Evolutionary conservation across 73 alveolate genomes (phyloP).

Genomic region (Tetrahymena thermophila): DNA sequence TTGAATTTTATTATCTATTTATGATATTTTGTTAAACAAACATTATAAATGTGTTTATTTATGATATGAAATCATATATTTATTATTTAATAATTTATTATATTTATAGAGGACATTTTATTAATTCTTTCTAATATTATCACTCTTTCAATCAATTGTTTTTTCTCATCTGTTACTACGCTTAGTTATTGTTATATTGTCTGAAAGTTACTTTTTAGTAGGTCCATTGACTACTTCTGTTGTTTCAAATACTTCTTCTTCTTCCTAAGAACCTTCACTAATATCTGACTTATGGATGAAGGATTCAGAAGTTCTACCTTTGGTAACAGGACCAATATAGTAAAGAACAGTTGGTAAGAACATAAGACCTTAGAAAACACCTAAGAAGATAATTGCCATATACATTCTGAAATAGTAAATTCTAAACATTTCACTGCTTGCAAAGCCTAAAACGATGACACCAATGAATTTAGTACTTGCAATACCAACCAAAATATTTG

Average conservation of each 20-base stretch:
- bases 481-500: slow-evolving; percentile 84
- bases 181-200: neutral
- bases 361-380: slow-evolving; percentile 67
- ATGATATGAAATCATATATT: neutral
- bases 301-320: neutral
- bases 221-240: neutral
- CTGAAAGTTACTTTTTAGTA: neutral
- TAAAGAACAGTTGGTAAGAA: neutral
- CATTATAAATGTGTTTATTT: neutral
- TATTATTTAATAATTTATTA: no score
- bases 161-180: neutral
- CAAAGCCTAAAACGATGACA: slow-evolving; percentile 84
- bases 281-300: neutral
- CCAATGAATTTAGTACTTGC: slow-evolving; percentile 89
- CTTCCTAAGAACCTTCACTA: neutral
- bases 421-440: slow-evolving; percentile 77
- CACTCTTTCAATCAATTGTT: neutral
- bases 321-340: neutral
- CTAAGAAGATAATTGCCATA: slow-evolving; percentile 70
- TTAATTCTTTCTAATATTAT: neutral
- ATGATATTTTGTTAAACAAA: neutral
- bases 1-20: no score
- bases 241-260: neutral
- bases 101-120: neutral
- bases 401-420: slow-evolving; percentile 93